A percentile compares a stretch with the other conserved stretches of the same genome.
These are phyloP conservation scores for Phialemonium atrogriseum DNA, from an alignment of 2,329 filamentous ascomycete species.

Conservation along the genomic window DNA sequence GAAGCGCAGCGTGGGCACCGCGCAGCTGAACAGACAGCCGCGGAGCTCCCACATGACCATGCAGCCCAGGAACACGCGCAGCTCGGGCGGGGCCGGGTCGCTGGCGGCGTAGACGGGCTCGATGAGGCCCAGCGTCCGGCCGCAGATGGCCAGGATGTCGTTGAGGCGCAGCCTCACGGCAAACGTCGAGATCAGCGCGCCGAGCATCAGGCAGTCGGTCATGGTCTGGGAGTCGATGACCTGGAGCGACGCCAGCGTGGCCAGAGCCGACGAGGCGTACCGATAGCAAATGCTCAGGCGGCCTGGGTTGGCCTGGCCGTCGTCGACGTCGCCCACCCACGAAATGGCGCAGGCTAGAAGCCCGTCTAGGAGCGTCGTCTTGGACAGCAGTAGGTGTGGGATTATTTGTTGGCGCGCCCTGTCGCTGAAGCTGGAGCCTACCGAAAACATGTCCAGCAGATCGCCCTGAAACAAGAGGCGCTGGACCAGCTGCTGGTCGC, in stretches of 20 bases:
- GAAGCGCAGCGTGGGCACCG: slow-evolving; percentile 14
- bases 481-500: too few relatives aligned
- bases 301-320: neutral
- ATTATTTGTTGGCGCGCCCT: neutral
- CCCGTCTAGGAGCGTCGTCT: slow-evolving; percentile 1
- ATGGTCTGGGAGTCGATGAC: slow-evolving; percentile 7
- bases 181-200: slow-evolving; percentile 13
- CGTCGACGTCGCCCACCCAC: slow-evolving; percentile 4
- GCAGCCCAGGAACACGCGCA: slow-evolving; percentile 12
- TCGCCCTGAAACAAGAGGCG: slow-evolving; percentile 2
- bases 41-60: slow-evolving; percentile 13
- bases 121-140: slow-evolving; percentile 12
- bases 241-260: slow-evolving; percentile 8
- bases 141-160: slow-evolving; percentile 10
- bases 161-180: slow-evolving; percentile 7
- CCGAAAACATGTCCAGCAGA: neutral
- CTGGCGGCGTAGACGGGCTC: slow-evolving; percentile 10
- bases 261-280: slow-evolving; percentile 12
- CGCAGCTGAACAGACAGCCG: slow-evolving; percentile 14
- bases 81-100: neutral
- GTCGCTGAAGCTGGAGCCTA: neutral
- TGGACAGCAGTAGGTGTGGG: slow-evolving; percentile 4
- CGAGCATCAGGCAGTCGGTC: slow-evolving; percentile 12
- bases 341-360: slow-evolving; percentile 7
- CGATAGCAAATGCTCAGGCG: slow-evolving; percentile 7